Evolutionary conservation across 1,139 yeast species (phyloP), one percentile per base, ranked within the genome.

Genomic region (Zygosaccharomyces sapae): DNA sequence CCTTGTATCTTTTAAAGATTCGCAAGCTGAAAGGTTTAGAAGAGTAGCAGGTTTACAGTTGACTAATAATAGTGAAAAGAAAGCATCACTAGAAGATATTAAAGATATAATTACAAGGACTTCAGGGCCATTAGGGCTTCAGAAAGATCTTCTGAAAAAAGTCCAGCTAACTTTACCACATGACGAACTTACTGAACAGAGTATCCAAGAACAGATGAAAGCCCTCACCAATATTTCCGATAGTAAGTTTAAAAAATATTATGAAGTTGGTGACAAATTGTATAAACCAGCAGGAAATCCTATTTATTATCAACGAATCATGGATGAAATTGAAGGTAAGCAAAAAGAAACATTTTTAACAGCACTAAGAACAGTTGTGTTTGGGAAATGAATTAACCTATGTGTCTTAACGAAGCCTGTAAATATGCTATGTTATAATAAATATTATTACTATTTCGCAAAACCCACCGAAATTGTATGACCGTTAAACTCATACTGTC

Each of bases 231-330:
- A 77, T 56, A 68, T 85, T 54, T 75, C 76, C 46, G 76, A 74
- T 54, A 82, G 81, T 63, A 81, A 81, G 61, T 83, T 82, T 69
- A 75, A 73, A 60, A 76, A 77, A 52, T 79, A 80, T 60, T 85
- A 84, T 63, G 71, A 75, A 54, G 73, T 82, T 33, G 83, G 81
- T 50, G 84, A 81, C 45, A 83, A 84, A 64, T 68, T 89, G 53
- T 69, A 79, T 59, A 73, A 69, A 56, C 97, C 97, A 27, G 81
- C 83, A 61, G 95, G 96, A 1, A 86, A 88, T 64, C 90, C 95
- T 2, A 69, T 75, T 43, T 89, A 89, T 62, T 89, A 89, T 62
- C 75, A 73, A 37, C 75, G 94, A 59, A 73, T 89, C 47, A 60
- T 84, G 68, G 73, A 75, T 41, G 95, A 87, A 65, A 75, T 89